Evolutionary conservation across 2,329 filamentous ascomycete species (phyloP), one percentile per base, ranked within the genome.

Genomic region (Penicillium sp.): DNA sequence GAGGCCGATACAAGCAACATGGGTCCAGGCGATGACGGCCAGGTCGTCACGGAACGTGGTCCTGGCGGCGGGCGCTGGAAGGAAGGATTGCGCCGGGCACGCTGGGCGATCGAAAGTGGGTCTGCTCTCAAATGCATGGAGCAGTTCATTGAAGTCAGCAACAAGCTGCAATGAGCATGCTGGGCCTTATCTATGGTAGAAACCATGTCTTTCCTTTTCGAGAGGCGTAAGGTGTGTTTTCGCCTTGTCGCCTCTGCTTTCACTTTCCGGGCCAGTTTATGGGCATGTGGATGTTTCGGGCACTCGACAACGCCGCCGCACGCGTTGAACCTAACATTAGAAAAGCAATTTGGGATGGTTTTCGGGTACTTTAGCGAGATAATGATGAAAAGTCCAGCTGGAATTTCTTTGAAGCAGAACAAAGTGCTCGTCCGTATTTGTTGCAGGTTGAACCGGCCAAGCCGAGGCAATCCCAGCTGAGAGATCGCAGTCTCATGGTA

Each of bases 61-160:
- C 90, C 90, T 4, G 90, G 85, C 8, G 87, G 87, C 10, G 80
- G 87, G 41, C 78, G 91, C 58, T 98, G 93, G 93, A 98, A 94
- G 71, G 91, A 96, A 62, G 93, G 91, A 36, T 80, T 96, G 10
- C 76, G 91, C 55, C 78, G 88, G 61, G 93, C 93, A 11, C 81
- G 84, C 56, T 94, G 87, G 86, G 88, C 88, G 8, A 78, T 98
- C 33, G 79, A 83, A 67, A 95, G 87, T 63, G 89, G 91, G 32
- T 81, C 83, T 62, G 87, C 91, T n/a, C 82, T 87, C 75, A 83
- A 75, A 61, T 83, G 89, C 68, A 91, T 93, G 81, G 75, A 82
- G 41, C 75, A 75, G 15, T 97, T 96, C 69, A 89, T 94, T 25
- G 79, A 91, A 44, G 80, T 87, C 21, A 94, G 87, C 7, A 89